These are phyloP conservation scores for Vicia villosa DNA, from an alignment of 306 rosid species.

Conservation along the genomic window DNA sequence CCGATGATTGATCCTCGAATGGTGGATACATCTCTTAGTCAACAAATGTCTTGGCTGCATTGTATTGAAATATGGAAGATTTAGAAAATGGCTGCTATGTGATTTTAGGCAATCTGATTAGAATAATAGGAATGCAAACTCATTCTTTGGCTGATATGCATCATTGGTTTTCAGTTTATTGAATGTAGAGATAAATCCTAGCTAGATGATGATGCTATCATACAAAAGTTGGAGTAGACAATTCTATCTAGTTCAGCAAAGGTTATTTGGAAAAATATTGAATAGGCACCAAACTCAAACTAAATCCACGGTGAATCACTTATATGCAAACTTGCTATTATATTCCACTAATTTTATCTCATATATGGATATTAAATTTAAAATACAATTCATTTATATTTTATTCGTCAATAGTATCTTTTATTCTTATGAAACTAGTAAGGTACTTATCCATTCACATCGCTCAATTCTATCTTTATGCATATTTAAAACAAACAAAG, in stretches of 20 bases:
- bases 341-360: not conserved
- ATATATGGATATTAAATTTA: no score
- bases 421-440: no score
- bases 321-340: not conserved
- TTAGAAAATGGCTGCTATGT: slow-evolving; percentile 26
- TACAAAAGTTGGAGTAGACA: not conserved
- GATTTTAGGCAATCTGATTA: slow-evolving; percentile 18
- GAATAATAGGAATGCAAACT: slow-evolving; percentile 25
- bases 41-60: slow-evolving; percentile 17
- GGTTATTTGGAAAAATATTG: not conserved
- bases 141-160: slow-evolving; percentile 5
- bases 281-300: not conserved
- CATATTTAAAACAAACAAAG: not conserved
- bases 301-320: not conserved
- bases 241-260: not conserved
- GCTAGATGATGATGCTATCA: not conserved
- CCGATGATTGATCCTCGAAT: slow-evolving; percentile 54
- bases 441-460: not conserved
- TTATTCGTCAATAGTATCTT: no score
- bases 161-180: slow-evolving; percentile 14
- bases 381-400: no score
- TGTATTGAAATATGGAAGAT: slow-evolving; percentile 25
- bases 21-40: slow-evolving; percentile 12
- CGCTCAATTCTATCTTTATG: not conserved
- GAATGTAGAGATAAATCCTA: slow-evolving; percentile 18